Conservation (phyloP, 306 rosid genomes). For the Sindora glabra region DNA sequence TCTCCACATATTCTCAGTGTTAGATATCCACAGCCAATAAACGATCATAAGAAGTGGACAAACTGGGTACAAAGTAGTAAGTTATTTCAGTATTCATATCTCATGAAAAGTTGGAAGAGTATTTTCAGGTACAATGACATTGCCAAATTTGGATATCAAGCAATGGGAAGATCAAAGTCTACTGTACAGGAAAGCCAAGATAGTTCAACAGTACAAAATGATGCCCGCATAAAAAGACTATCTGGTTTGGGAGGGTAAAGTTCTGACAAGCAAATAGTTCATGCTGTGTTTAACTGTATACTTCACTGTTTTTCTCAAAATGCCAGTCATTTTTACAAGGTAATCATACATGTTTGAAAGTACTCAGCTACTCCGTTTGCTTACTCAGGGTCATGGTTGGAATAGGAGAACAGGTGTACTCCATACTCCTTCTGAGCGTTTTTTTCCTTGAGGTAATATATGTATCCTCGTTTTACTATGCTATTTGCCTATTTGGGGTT, state of each 20-base stretch:
- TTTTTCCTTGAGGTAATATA: slow-evolving; percentile 79
- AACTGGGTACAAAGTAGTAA: neutral
- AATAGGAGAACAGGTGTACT: slow-evolving; percentile 72
- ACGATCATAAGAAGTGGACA: neutral
- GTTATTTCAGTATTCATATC: slow-evolving; percentile 1
- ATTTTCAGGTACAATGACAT: slow-evolving; percentile 84
- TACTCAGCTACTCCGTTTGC: slow-evolving; percentile 13
- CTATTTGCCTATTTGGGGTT: too few relatives aligned
- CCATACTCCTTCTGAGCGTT: slow-evolving; percentile 57
- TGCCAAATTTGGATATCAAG: slow-evolving; percentile 81
- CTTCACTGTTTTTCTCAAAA: neutral
- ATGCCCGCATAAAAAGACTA: slow-evolving; percentile 34
- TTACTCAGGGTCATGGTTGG: slow-evolving; percentile 70
- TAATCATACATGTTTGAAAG: slow-evolving; percentile 5
- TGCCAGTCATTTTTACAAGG: neutral
- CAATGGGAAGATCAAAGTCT: slow-evolving; percentile 59
- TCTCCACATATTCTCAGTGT: neutral
- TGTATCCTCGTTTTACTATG: slow-evolving; percentile 6
- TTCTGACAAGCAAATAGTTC: slow-evolving; percentile 15
- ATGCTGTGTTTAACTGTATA: neutral
- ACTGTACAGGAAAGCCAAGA: slow-evolving; percentile 35
- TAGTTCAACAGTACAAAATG: slow-evolving; percentile 20
- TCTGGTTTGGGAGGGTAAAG: slow-evolving; percentile 78
- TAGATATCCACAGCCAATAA: neutral
- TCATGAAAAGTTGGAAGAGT: neutral